Evolutionary conservation across 805 yeast genomes (phyloP), one percentile per base, ranked within the genome.

Genomic region (Candida peoriensis): DNA sequence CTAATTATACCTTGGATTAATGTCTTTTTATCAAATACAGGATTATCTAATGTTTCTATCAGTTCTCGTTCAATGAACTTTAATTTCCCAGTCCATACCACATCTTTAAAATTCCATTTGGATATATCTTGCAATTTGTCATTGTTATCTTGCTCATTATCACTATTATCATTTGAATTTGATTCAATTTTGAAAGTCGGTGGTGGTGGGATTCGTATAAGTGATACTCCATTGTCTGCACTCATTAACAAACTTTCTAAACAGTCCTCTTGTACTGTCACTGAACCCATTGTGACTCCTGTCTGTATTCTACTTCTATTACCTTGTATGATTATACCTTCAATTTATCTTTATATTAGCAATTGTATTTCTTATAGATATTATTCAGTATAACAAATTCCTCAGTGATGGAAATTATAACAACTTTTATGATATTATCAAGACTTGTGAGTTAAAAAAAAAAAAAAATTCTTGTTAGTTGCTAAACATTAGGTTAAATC

Each of bases 81-180:
- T 27, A 62, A 37, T 6, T 47, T 29, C 2, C 69, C 69, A 6
- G 34, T 31, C 68, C 69, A 64, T 10, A 64, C 44, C 8, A 57
- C 51, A n/a, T 50, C 48, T 7, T 47, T 43, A n/a, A 57, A 53
- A 19, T 56, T 51, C 68, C 68, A 63, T 6, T 29, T 18, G 3
- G 38, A 34, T 4, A 40, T 42, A 33, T 45, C 42, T 10, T 32
- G 30, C 2, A 33, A 28, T n/a, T n/a, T n/a, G 9, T 39, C 39
- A 12, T 32, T n/a, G 4, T 28, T 8, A 32, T 30, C 21, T 23
- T 9, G 14, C 18, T 26, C 18, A 10, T 12, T 10, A 8, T 15
- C 15, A 21, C 23, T 21, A 12, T 21, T 12, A 9, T 18, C 13
- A 10, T 13, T 11, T 2, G 34, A 24, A 13, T 32, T 34, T 13